phyloP scores from a whole-genome alignment of 2,329 filamentous ascomycete species.

The Macrophomina pseudophaseolina region DNA sequence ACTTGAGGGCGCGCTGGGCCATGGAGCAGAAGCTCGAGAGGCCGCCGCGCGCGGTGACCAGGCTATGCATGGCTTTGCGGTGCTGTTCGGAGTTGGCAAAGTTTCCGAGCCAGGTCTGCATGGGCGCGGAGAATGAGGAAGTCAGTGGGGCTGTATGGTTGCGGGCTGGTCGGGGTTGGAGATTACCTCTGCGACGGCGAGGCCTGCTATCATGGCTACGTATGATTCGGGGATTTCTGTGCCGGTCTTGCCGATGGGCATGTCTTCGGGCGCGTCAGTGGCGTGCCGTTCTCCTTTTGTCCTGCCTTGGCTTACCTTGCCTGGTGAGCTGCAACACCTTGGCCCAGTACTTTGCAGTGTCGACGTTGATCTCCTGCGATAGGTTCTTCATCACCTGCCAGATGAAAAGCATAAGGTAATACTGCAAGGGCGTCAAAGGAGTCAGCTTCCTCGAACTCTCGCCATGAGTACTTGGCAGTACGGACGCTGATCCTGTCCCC shows the following conservation, averaged over 20 bases:
- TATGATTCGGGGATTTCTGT: background rate
- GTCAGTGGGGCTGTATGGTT: background rate
- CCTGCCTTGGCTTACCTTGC: background rate
- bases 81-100: background rate
- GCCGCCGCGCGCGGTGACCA: background rate
- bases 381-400: slow-evolving; percentile 5
- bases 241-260: slow-evolving; percentile 5
- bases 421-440: background rate
- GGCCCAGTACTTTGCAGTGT: background rate
- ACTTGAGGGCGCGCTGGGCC: background rate
- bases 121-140: background rate
- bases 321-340: background rate
- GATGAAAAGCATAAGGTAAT: slow-evolving; percentile 1
- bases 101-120: slow-evolving; percentile 10
- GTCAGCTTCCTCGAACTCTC: background rate
- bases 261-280: background rate
- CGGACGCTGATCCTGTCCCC: background rate
- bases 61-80: background rate
- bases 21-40: background rate
- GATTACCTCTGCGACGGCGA: slow-evolving; percentile 1
- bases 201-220: background rate
- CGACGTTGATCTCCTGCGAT: background rate
- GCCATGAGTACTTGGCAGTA: background rate
- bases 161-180: background rate
- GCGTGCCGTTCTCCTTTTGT: too few species aligned